Conservation (phyloP, 2,329 filamentous ascomycete genomes). For the Septoria petroselini region DNA sequence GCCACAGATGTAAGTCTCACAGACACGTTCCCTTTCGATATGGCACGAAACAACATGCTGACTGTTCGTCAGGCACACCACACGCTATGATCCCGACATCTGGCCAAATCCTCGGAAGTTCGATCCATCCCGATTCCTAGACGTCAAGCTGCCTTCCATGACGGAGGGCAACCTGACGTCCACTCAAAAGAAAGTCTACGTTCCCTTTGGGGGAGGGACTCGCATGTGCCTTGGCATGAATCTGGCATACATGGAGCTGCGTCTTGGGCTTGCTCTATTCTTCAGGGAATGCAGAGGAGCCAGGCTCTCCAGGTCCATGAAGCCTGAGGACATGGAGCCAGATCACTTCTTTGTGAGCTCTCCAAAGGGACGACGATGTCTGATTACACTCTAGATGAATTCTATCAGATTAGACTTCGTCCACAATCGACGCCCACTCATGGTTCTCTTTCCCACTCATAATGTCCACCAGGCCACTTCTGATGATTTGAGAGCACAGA, state of each 20-base stretch:
- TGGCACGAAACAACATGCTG: too few species aligned
- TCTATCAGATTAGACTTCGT: constrained; percentile 30
- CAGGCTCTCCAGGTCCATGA: constrained; percentile 18
- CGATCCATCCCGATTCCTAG: constrained; percentile 11
- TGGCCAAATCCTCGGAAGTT: constrained; percentile 20
- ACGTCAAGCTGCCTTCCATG: too few species aligned
- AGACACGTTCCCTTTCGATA: too few species aligned
- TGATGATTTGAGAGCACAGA: constrained; percentile 40
- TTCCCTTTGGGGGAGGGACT: constrained; percentile 22
- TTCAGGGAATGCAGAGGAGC: constrained; percentile 23
- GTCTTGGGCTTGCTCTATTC: constrained; percentile 22
- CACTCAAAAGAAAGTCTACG: constrained; percentile 10
- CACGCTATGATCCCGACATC: constrained; percentile 39
- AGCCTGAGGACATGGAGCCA: constrained; percentile 24
- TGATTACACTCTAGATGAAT: constrained; percentile 13
- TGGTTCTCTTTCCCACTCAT: constrained; percentile 46
- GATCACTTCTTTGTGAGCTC: constrained; percentile 17
- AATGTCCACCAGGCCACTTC: constrained; percentile 44
- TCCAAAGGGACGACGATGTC: constrained; percentile 15
- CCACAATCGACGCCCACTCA: constrained; percentile 44
- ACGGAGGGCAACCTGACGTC: too few species aligned
- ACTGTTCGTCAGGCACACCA: too few species aligned
- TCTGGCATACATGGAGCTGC: constrained; percentile 27
- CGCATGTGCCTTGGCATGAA: constrained; percentile 26
- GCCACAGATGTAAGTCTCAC: constrained; percentile 40